Conservation (phyloP, 352 stramenopile species). For the Pythium insidiosum region DNA sequence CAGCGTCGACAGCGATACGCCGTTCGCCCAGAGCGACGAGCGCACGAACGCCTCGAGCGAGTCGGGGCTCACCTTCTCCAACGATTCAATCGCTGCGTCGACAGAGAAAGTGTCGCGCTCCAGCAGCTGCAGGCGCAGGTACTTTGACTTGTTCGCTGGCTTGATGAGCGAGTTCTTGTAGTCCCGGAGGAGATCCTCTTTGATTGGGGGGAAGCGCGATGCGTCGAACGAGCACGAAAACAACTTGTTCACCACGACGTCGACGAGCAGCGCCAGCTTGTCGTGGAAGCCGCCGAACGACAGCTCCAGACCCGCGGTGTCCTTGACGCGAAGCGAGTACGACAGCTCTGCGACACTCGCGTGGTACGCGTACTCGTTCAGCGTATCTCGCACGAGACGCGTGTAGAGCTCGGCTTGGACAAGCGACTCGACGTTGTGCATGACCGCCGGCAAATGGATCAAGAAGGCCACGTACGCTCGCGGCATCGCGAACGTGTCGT, state of each 20-base stretch:
- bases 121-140: constrained; percentile 63
- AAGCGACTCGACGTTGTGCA: constrained; percentile 19
- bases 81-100: constrained; percentile 35
- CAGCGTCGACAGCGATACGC: constrained; percentile 46
- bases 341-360: constrained; percentile 47
- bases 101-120: constrained; percentile 43
- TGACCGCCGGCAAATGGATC: constrained; percentile 40
- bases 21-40: constrained; percentile 35
- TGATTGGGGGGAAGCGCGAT: constrained; percentile 39
- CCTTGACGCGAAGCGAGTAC: constrained; percentile 50
- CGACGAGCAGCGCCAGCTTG: constrained; percentile 39
- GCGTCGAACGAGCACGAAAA: constrained; percentile 16
- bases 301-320: constrained; percentile 54
- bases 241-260: constrained; percentile 34
- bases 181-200: constrained; percentile 43
- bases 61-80: constrained; percentile 29
- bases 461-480: constrained; percentile 53
- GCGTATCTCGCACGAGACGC: constrained; percentile 42
- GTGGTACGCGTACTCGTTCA: constrained; percentile 61
- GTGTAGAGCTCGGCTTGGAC: constrained; percentile 61
- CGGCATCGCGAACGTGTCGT: constrained; percentile 48
- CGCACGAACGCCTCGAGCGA: constrained; percentile 31
- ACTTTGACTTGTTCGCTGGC: constrained; percentile 46
- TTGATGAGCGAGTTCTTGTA: constrained; percentile 66
- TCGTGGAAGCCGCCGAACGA: constrained; percentile 67